Percentiles rank a stretch among this genome's conserved stretches.
phyloP scores from a whole-genome alignment of 2,329 filamentous ascomycete species.

The Colletotrichum sp. region DNA sequence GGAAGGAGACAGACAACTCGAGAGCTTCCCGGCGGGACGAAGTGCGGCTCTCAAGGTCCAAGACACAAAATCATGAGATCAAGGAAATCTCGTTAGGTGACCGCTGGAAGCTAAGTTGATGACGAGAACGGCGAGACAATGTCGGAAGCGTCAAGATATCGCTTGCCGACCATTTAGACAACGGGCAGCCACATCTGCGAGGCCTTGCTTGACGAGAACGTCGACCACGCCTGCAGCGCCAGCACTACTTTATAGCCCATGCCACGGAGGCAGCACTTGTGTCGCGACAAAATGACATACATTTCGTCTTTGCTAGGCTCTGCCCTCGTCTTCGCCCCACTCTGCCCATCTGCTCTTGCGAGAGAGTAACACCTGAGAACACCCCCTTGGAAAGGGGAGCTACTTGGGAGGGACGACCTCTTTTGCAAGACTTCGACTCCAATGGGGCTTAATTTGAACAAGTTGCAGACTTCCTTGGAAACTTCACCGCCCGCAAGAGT shows the following conservation, averaged over 20 bases:
- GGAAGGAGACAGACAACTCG: background rate
- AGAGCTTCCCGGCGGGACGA: background rate
- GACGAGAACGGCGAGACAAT: background rate
- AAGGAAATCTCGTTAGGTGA: background rate
- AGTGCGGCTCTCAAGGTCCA: background rate
- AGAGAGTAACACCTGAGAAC: background rate
- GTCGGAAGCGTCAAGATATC: background rate
- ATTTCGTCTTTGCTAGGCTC: background rate
- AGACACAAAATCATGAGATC: background rate
- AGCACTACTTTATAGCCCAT: background rate
- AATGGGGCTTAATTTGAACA: constrained; percentile 47
- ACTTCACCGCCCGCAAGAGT: constrained; percentile 21
- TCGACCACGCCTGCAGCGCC: background rate
- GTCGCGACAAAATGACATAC: fast-evolving
- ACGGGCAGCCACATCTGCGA: background rate
- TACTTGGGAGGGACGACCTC: background rate
- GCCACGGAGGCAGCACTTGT: background rate
- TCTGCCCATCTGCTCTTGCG: background rate
- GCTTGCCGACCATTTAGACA: background rate
- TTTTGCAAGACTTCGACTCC: constrained; percentile 29
- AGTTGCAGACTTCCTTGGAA: constrained; percentile 37
- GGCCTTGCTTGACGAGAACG: background rate
- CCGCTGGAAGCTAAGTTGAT: background rate
- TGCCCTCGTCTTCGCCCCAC: background rate
- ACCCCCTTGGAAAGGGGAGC: background rate